Base-by-base conservation (phyloP, 139 green algal genomes). In the Dunaliella sp. region DNA sequence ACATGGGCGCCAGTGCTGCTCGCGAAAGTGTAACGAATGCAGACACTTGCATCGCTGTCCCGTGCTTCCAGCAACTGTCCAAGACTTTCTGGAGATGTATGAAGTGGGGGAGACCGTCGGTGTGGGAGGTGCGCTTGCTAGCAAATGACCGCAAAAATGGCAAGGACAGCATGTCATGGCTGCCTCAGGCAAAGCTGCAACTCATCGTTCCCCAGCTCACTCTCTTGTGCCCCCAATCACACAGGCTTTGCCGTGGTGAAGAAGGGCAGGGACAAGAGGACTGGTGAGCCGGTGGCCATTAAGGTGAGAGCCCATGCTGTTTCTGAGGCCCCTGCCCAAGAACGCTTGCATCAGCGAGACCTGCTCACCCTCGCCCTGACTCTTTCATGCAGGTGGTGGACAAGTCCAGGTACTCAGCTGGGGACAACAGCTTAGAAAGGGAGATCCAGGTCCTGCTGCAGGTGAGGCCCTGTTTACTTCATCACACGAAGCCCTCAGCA, bases 201-300 rank as follows among this genome's bases (percentile, higher is more conserved):
- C n/a, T n/a, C n/a, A n/a, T n/a, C n/a, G n/a, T n/a, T n/a, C n/a
- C n/a, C n/a, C n/a, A n/a, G n/a, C n/a, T n/a, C n/a, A n/a, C n/a
- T 38, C 2, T 2, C 59, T 3, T 57, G 58, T 79, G 7, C 3
- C 33, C 82, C 58, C 25, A 28, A 34, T 77, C 3, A 32, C 57
- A n/a, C 89, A 96, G 94, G 94, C 24, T 96, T 95, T 87, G 93
- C 94, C 58, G 94, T 96, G 3, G 94, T 96, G 30, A 96, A 96
- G 85, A 92, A 92, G 74, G 93, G 94, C n/a, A 87, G 87, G 24
- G 93, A 96, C 88, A 95, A 93, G 83, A 80, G 89, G 57, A 92
- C 92, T 3, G 89, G 89, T 0, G 89, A 94, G 81, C 87, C 86
- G 3, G 93, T 96, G 22, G 94, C 94, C 12, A 95, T 96, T 87